Conservation (phyloP, 305 asterid genomes). For the Fraxinus velutina region DNA sequence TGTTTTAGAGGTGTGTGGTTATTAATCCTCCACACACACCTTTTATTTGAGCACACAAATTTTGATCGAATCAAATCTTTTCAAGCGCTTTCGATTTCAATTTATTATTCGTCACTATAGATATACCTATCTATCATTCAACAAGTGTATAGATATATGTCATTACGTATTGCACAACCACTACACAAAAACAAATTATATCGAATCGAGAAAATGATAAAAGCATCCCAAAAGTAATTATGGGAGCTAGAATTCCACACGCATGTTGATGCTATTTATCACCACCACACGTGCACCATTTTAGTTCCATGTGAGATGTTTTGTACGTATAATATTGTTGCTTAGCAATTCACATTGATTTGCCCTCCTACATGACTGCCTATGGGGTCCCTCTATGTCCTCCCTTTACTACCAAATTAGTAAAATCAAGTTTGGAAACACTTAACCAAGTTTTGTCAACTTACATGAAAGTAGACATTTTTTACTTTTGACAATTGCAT, state of each 20-base stretch:
- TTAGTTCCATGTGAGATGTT: slow-evolving; percentile 8
- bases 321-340: not conserved
- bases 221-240: not conserved
- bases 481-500: not conserved
- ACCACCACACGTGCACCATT: slow-evolving; percentile 5
- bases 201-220: not conserved
- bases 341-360: slow-evolving; percentile 4
- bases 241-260: not conserved
- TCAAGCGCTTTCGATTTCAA: not conserved
- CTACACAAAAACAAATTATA: not conserved
- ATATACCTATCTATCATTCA: not conserved
- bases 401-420: not conserved
- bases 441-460: not conserved
- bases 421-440: not conserved
- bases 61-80: not conserved
- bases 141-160: not conserved
- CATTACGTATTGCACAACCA: not conserved
- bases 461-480: not conserved
- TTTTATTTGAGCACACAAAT: not conserved
- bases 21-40: not conserved
- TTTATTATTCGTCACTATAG: not conserved
- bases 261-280: not conserved
- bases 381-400: not conserved
- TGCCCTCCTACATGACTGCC: slow-evolving; percentile 3
- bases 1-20: not conserved